A percentile compares a stretch with the other conserved stretches of the same genome.
These are phyloP conservation scores for Dendrocalamus latiflorus DNA, from an alignment of 202 grass and related monocot genomes.

Conservation along the genomic window DNA sequence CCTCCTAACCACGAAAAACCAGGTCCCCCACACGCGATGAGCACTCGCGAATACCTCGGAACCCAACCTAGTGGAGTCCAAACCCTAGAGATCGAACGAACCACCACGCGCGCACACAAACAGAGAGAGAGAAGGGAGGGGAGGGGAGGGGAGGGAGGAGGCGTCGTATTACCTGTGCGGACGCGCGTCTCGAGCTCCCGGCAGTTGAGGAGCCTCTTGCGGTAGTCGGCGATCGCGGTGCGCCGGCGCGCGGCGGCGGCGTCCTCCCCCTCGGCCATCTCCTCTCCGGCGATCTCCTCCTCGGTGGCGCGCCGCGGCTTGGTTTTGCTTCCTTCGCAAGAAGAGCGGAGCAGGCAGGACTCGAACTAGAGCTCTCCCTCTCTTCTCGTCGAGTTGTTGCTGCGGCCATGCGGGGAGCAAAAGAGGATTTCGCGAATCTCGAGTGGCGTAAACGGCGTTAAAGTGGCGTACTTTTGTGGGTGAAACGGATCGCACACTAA, in stretches of 20 bases:
- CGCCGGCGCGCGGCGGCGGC: conserved; percentile 26
- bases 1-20: neutral
- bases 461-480: too few relatives aligned
- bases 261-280: conserved; percentile 48
- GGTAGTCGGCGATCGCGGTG: conserved; percentile 45
- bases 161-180: conserved; percentile 41
- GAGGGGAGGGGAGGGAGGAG: neutral
- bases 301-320: neutral
- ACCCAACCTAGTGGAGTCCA: neutral
- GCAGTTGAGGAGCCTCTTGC: conserved; percentile 83
- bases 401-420: neutral
- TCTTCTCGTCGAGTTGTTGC: too few relatives aligned
- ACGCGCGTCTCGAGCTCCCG: conserved; percentile 66
- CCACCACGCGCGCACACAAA: neutral
- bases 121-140: too few relatives aligned
- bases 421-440: neutral
- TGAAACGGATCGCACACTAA: too few relatives aligned
- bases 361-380: neutral
- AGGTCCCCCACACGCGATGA: neutral
- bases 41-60: neutral
- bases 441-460: neutral
- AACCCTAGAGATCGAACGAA: neutral
- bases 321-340: conserved; percentile 43
- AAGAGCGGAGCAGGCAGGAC: neutral
- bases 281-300: neutral